A percentile compares a stretch with the other conserved stretches of the same genome.
phyloP scores from a whole-genome alignment of 768 basidiomycete species.

The Serendipita sp. region DNA sequence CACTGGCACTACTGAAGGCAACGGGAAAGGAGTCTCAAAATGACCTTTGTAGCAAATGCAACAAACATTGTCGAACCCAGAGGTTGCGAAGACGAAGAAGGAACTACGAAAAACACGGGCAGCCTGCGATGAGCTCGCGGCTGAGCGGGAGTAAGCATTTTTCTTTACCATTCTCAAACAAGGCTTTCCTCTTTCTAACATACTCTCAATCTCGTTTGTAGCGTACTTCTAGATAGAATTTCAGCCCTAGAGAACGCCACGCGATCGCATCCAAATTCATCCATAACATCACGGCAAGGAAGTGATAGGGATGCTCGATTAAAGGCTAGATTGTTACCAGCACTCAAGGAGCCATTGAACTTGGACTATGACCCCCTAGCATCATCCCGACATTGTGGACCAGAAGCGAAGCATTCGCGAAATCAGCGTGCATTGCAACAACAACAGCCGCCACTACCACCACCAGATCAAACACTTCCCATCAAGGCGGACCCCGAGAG shows the following conservation, averaged over 20 bases:
- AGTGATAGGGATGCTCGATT: background rate
- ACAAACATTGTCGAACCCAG: background rate
- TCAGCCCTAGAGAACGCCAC: background rate
- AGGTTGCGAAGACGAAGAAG: background rate
- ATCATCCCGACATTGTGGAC: background rate
- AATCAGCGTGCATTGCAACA: background rate
- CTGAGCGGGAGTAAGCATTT: background rate
- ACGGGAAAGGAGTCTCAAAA: background rate
- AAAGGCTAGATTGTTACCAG: background rate
- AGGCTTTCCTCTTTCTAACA: background rate
- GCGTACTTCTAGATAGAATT: background rate
- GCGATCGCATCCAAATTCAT: background rate
- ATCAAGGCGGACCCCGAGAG: background rate
- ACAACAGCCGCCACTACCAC: background rate
- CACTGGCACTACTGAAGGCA: background rate
- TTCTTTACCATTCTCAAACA: background rate
- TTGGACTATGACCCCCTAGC: background rate
- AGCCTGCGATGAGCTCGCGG: background rate
- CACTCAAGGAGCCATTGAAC: background rate
- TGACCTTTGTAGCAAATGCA: background rate
- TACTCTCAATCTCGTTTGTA: background rate
- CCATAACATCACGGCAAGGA: background rate
- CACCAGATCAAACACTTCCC: background rate
- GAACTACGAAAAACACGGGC: background rate
- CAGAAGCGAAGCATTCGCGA: background rate